Evolutionary conservation across 148 eudicot genomes (phyloP).

Genomic region (Talinum fruticosum): DNA sequence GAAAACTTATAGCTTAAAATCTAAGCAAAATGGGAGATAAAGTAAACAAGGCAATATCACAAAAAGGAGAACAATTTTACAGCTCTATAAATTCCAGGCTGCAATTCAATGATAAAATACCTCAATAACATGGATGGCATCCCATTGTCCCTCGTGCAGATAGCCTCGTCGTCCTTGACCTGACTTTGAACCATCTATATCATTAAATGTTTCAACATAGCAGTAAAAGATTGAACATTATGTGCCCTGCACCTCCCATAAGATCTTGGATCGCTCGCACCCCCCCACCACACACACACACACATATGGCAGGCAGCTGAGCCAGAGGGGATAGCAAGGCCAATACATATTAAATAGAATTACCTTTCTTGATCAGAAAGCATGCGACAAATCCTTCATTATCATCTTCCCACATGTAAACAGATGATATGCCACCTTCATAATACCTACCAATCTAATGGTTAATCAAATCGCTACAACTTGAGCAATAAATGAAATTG

Average conservation of each 20-base stretch:
- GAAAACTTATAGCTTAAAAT: not conserved
- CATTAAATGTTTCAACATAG: slow-evolving; percentile 18
- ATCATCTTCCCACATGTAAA: slow-evolving; percentile 94
- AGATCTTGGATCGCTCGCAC: not conserved
- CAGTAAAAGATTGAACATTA: slow-evolving; percentile 13
- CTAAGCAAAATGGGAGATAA: not conserved
- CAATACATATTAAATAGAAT: not conserved
- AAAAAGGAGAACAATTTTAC: not conserved
- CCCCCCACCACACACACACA: not conserved
- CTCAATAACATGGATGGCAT: slow-evolving; percentile 98
- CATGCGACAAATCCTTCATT: slow-evolving; percentile 90
- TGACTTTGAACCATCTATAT: slow-evolving; percentile 75
- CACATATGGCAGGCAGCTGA: not conserved
- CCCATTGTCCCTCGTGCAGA: slow-evolving; percentile 95
- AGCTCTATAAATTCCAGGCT: not conserved
- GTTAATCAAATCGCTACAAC: slow-evolving; percentile 26
- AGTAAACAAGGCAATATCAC: not conserved
- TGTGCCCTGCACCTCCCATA: not conserved
- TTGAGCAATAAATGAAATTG: not conserved
- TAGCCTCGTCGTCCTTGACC: slow-evolving; percentile 94
- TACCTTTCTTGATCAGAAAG: slow-evolving; percentile 94
- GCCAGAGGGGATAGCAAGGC: not conserved
- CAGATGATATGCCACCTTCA: slow-evolving; percentile 98
- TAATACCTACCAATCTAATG: slow-evolving; percentile 69
- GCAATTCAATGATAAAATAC: slow-evolving; percentile 34